These are phyloP conservation scores for Cladobotryum mycophilum DNA, from an alignment of 2,329 filamentous ascomycete genomes.

Conservation along the genomic window DNA sequence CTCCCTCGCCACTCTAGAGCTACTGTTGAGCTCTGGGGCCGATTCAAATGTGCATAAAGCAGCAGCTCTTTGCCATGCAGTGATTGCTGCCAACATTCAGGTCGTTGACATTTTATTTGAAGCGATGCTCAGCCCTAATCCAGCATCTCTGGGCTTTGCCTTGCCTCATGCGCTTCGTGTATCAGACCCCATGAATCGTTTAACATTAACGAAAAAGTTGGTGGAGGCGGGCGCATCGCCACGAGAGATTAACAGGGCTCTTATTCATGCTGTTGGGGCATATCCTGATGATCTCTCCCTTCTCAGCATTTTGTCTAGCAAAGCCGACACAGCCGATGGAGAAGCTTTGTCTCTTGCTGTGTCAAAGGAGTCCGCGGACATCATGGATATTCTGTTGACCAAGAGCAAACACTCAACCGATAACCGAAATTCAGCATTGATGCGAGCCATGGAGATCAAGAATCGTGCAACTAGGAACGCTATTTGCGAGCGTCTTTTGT, in stretches of 20 bases:
- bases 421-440: conserved; percentile 35
- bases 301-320: conserved; percentile 37
- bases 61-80: conserved; percentile 44
- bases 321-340: conserved; percentile 46
- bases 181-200: conserved; percentile 43
- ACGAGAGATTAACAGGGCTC: conserved; percentile 43
- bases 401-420: conserved; percentile 29
- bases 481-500: conserved; percentile 41
- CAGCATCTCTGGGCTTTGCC: conserved; percentile 40
- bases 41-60: conserved; percentile 49
- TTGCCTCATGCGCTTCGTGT: conserved; percentile 49
- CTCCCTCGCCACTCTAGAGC: conserved; percentile 38
- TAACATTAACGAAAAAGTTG: conserved; percentile 44
- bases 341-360: conserved; percentile 42
- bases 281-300: conserved; percentile 45
- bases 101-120: conserved; percentile 45
- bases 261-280: conserved; percentile 43
- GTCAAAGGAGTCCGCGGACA: conserved; percentile 37
- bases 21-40: conserved; percentile 45
- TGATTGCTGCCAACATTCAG: conserved; percentile 38
- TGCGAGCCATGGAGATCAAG: conserved; percentile 36
- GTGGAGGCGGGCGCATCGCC: conserved; percentile 43
- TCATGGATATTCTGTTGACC: conserved; percentile 40
- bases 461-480: conserved; percentile 34
- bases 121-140: conserved; percentile 28